These are phyloP conservation scores for Xylaria telfairii DNA, from an alignment of 495 filamentous ascomycete genomes.

Conservation along the genomic window DNA sequence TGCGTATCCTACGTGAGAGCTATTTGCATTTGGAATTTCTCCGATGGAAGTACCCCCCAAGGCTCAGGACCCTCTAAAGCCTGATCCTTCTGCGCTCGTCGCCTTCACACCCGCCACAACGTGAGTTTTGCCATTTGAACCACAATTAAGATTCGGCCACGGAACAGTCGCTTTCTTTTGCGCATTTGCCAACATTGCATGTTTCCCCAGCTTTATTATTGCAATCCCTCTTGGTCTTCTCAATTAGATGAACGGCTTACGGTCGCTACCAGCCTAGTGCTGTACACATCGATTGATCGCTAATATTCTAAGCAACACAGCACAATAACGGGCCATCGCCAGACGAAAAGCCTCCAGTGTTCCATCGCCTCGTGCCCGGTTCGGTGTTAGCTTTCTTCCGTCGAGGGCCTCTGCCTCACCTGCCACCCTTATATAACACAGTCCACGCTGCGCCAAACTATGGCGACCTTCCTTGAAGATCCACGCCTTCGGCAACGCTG, in stretches of 20 bases:
- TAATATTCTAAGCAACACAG: conserved; percentile 20
- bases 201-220: background rate
- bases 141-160: conserved; percentile 7
- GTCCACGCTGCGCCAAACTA: conserved; percentile 16
- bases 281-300: conserved; percentile 11
- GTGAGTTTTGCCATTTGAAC: conserved; percentile 16
- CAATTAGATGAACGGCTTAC: conserved; percentile 18
- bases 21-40: conserved; percentile 21
- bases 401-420: background rate
- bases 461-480: conserved; percentile 73
- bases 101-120: background rate
- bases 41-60: conserved; percentile 2
- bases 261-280: conserved; percentile 12
- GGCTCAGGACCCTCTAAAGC: background rate
- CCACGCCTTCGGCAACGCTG: conserved; percentile 92
- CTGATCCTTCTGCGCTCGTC: conserved; percentile 12
- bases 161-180: background rate
- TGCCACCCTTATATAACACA: background rate
- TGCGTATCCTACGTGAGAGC: conserved; percentile 13
- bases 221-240: background rate
- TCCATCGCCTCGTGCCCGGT: background rate
- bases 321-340: background rate
- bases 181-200: background rate
- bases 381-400: background rate
- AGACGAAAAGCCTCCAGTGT: background rate